Base-by-base conservation (phyloP, 805 yeast genomes). In the Suhomyces sp. region DNA sequence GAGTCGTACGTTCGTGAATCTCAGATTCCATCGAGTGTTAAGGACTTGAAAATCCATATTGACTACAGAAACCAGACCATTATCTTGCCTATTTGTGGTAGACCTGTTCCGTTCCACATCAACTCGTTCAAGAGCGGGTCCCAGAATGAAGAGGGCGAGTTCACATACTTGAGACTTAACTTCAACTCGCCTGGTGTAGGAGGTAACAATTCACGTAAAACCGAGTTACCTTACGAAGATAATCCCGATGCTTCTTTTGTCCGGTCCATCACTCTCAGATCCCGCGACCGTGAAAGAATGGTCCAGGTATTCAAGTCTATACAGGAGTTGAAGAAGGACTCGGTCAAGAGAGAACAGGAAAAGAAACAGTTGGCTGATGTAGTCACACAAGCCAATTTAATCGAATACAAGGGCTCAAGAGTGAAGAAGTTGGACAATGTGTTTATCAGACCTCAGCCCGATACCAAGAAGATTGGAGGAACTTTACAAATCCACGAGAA, bases 81-180 rank as follows among this genome's bases (percentile, higher is more conserved):
- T 52, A 83, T 93, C 55, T 74, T 93, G 54, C 99, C 99, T 49
- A 87, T 93, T 54, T 83, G 87, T 63, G 99, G 99, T 57, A 81
- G 98, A 64, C 97, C 98, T 1, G 98, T 94, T 49, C 99, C 99
- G 23, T 93, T 94, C 78, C 99, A 93, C 69, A 91, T 93, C 65
- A 90, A 90, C 68, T 79, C 97, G 4, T 92, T 88, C 74, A 93
- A 92, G 65, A 92, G 90, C 66, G 98, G 97, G 48, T 88, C 96
- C 9, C 92, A 91, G 65, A 90, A 87, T 58, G 99, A 94, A 65
- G 98, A 94, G 76, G 98, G 97, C 50, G 97, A 92, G 60, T 91
- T 82, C 69, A 91, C 97, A 0, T 92, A 89, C 65, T 68, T 93
- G 63, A 84, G 99, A 70, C 79, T 93, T 65, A 93, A 93, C 68